Evolutionary conservation across 2,329 filamentous ascomycete genomes (phyloP), one percentile per base, ranked within the genome.

Genomic region (Fusarium xyrophilum): DNA sequence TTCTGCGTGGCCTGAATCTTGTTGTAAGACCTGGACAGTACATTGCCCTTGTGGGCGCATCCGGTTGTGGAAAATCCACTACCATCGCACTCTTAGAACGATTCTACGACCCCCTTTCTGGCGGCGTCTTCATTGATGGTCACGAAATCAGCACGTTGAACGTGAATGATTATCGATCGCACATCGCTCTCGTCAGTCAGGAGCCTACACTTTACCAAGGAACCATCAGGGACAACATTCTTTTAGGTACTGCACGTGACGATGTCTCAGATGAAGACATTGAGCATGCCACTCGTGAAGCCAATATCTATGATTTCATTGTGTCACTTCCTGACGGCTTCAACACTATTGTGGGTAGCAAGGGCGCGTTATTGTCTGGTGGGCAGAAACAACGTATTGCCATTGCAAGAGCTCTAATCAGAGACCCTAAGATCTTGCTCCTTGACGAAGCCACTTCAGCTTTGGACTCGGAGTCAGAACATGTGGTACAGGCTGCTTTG

Each of bases 131-230:
- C 61, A 84, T 98, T 21, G 95, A 98, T 74, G 93, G 89, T 58
- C 88, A 89, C 67, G 92, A 97, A 66, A 93, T 98, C 73, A 90
- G 88, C 63, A 85, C 84, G 14, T 83, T 97, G 50, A 95, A 97
- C 74, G 84, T 97, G 75, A 93, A 92, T 79, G 89, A 94, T 57
- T 97, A 97, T 81, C 90, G 96, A 54, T 89, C 86, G 21, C 88
- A 90, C 77, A 87, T 98, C 67, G 91, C 95, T 0, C 89, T 99
- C 13, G 95, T 99, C 17, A 93, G 91, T 35, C 96, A 98, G 76
- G 96, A 98, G 77, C 95, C 96, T 1, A 97, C 95, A 0, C 82
- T 99, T 1, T 99, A 97, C 80, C 93, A 97, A 78, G 96, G 95
- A 43, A 94, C 91, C 0, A 93, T 99, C 74, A 88, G 86, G 69